These are phyloP conservation scores for Starmerella sirachaensis DNA, from an alignment of 805 yeast species.

Conservation along the genomic window DNA sequence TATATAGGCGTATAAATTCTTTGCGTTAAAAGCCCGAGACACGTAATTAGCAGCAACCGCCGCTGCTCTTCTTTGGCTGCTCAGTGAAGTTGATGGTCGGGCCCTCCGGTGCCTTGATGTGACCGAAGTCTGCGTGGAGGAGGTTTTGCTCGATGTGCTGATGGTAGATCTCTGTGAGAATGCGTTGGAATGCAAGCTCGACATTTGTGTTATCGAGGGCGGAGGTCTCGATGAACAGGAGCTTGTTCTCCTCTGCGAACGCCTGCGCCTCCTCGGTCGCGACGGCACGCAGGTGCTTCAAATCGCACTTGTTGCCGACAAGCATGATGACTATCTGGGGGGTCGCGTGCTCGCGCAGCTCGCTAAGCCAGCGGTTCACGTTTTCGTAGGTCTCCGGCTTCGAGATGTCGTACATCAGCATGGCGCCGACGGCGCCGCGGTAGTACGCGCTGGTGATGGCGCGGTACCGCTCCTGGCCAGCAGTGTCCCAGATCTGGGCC, in stretches of 20 bases:
- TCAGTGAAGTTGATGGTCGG: conserved; percentile 89
- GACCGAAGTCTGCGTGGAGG: conserved; percentile 63
- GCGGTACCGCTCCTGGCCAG: conserved; percentile 97
- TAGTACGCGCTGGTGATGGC: conserved; percentile 96
- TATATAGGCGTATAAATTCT: not conserved
- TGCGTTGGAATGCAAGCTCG: conserved; percentile 84
- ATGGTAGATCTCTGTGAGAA: conserved; percentile 87
- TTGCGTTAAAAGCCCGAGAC: not conserved
- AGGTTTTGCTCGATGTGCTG: conserved; percentile 82
- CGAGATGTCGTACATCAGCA: conserved; percentile 88
- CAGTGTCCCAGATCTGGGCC: conserved; percentile 98
- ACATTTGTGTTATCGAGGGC: conserved; percentile 92
- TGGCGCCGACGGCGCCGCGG: conserved; percentile 96
- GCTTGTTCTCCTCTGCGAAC: conserved; percentile 68
- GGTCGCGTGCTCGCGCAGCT: conserved; percentile 92
- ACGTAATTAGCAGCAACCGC: conserved; percentile 52
- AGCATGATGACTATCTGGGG: conserved; percentile 91
- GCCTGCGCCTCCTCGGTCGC: conserved; percentile 96
- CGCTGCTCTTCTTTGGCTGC: conserved; percentile 57
- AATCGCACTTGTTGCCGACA: conserved; percentile 93
- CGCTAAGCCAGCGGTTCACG: conserved; percentile 86
- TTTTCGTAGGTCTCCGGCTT: conserved; percentile 85
- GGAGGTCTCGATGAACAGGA: conserved; percentile 89
- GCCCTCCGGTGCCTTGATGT: conserved; percentile 62
- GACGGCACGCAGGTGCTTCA: conserved; percentile 87